These are phyloP conservation scores for Trichoderma afroharzianum DNA, from an alignment of 2,329 filamentous ascomycete genomes.

Conservation along the genomic window DNA sequence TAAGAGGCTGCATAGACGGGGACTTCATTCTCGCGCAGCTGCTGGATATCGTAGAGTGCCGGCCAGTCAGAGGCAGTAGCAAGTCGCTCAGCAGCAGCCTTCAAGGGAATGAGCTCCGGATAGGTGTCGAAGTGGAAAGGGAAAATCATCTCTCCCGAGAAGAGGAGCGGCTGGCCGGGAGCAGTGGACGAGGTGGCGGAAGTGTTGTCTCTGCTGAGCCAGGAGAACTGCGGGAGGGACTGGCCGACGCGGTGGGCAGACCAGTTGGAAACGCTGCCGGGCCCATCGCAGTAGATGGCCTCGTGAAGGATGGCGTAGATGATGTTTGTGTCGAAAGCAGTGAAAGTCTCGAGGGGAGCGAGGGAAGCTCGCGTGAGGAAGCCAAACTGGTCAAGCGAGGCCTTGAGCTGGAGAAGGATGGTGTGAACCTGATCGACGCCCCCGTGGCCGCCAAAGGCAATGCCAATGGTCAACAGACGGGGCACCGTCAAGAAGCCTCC, in stretches of 20 bases:
- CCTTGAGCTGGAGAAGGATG: constrained; percentile 64
- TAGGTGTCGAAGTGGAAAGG: constrained; percentile 81
- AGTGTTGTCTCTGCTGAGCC: constrained; percentile 41
- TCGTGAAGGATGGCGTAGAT: constrained; percentile 89
- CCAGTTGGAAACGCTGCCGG: constrained; percentile 64
- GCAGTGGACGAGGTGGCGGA: constrained; percentile 27
- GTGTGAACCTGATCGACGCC: constrained; percentile 73
- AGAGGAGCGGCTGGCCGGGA: constrained; percentile 56
- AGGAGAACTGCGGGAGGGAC: constrained; percentile 44
- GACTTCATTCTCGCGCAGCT: constrained; percentile 72
- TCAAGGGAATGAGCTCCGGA: constrained; percentile 67
- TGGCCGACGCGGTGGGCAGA: constrained; percentile 64
- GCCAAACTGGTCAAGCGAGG: constrained; percentile 73
- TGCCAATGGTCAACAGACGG: constrained; percentile 73
- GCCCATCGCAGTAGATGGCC: constrained; percentile 75
- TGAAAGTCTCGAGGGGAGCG: constrained; percentile 61
- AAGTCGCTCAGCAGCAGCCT: constrained; percentile 65
- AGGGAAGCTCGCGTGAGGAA: constrained; percentile 71
- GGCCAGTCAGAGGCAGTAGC: constrained; percentile 70
- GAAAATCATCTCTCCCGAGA: constrained; percentile 92
- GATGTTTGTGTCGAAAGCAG: constrained; percentile 70
- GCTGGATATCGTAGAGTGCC: constrained; percentile 68
- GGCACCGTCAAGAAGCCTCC: constrained; percentile 70
- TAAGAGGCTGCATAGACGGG: constrained; percentile 84
- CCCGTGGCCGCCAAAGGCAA: constrained; percentile 74